Evolutionary conservation across 2,329 filamentous ascomycete species (phyloP), one percentile per base, ranked within the genome.

Genomic region (Pseudogymnoascus sp.): DNA sequence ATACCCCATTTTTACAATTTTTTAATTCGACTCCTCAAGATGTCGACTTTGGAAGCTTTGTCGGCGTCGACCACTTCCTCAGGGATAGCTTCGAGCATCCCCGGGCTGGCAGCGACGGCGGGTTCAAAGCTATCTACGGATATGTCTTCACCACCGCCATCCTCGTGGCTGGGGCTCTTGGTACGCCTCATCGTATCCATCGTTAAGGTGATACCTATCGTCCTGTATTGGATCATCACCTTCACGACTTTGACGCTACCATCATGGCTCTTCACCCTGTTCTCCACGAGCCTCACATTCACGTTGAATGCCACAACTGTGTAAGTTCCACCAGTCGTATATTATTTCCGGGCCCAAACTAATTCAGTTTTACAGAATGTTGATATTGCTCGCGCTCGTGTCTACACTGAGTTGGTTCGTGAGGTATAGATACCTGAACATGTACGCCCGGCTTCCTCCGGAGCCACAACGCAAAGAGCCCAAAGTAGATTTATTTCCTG

Each of bases 291-390:
- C 75, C 80, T 96, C 79, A 99, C 95, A 0, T 91, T 99, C 72
- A 99, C 95, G 10, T 96, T 99, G 93, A 97, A 97, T 74, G 93
- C 95, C 70, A 97, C 93, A 19, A 99, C 95, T 17, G 77, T 99
- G 87, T 96, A 85, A 73, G 87, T 71, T 40, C 6, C 9, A n/a
- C 6, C 21, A 31, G 26, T 11, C 13, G 23, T 40, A 7, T 63
- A 23, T 46, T 23, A 61, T 62, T 15, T 38, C 9, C 4, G 11
- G 11, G 44, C 50, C 62, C 46, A 50, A 63, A 35, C 67, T 72
- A 66, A 69, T 66, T 61, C 11, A 26, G 4, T 33, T 7, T 23
- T 35, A 15, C 65, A 89, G 88, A 59, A 86, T 96, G 75, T 78
- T 97, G 68, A 91, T 97, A 63, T 72, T 91, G 64, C 81, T 88